phyloP scores from a whole-genome alignment of 2,329 filamentous ascomycete species.

The Calycina herbarum region DNA sequence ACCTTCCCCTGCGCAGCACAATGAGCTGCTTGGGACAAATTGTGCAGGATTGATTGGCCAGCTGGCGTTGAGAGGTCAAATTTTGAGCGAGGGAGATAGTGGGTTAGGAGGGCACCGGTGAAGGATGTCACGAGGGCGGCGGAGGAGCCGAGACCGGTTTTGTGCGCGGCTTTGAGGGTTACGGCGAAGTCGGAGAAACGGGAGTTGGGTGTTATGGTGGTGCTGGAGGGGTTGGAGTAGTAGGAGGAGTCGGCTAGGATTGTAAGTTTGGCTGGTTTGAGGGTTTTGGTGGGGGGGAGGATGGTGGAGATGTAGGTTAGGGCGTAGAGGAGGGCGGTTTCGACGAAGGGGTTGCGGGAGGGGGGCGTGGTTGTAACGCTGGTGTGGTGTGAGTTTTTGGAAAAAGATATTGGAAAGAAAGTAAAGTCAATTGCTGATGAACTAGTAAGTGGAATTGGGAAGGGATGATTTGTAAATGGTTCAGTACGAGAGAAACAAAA shows the following conservation, averaged over 20 bases:
- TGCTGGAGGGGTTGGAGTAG: conserved; percentile 70
- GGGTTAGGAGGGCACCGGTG: conserved; percentile 71
- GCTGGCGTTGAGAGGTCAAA: conserved; percentile 58
- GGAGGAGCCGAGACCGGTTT: conserved; percentile 93
- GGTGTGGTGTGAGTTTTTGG: conserved; percentile 18
- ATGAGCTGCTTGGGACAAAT: conserved; percentile 89
- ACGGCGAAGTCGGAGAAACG: conserved; percentile 77
- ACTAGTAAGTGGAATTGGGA: not conserved
- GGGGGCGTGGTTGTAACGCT: conserved; percentile 42
- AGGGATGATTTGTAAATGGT: too few species aligned
- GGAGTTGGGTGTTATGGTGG: conserved; percentile 35
- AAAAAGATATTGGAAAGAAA: not conserved
- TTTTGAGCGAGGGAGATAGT: conserved; percentile 62
- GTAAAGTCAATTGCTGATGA: not conserved
- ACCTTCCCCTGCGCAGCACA: conserved; percentile 97
- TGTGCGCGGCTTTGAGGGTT: conserved; percentile 76
- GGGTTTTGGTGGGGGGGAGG: conserved; percentile 43
- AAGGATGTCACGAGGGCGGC: conserved; percentile 91
- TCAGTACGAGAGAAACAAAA: too few species aligned
- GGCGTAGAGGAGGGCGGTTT: conserved; percentile 84
- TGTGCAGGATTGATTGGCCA: conserved; percentile 71
- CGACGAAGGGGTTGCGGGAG: conserved; percentile 80
- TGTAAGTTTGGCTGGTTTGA: conserved; percentile 72
- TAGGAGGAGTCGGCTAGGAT: conserved; percentile 96
- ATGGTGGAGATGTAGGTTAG: conserved; percentile 71